Percentiles rank a stretch among this genome's conserved stretches.
Conservation (phyloP, 257 asterid genomes). For the Primulina huaijiensis region DNA sequence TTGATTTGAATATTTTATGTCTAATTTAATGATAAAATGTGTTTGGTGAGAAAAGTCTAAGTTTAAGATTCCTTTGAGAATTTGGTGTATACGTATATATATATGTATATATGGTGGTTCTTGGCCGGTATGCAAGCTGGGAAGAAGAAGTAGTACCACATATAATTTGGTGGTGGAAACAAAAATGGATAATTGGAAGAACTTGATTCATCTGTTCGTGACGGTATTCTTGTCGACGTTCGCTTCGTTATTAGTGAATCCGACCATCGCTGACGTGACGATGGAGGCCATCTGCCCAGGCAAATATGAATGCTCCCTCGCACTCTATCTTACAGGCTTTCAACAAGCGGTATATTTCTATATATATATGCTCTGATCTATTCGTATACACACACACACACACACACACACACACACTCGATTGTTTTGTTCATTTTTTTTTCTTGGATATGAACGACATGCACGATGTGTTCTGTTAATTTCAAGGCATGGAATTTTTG, state of each 20-base stretch:
- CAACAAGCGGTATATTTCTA: constrained; percentile 11
- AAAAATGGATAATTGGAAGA: constrained; percentile 8
- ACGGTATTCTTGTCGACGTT: constrained; percentile 4
- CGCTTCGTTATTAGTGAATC: neutral
- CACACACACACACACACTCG: too few relatives aligned
- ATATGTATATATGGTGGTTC: too few relatives aligned
- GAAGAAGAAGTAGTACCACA: neutral
- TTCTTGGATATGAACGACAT: too few relatives aligned
- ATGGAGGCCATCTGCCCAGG: constrained; percentile 16
- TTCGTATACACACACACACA: too few relatives aligned
- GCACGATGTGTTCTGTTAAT: too few relatives aligned
- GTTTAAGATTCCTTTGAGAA: neutral
- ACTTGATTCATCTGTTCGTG: constrained; percentile 10
- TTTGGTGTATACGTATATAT: neutral
- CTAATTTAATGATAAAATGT: neutral
- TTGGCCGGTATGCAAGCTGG: neutral
- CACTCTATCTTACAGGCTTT: constrained; percentile 12
- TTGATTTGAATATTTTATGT: too few relatives aligned
- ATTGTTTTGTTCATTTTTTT: too few relatives aligned
- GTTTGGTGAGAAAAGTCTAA: neutral
- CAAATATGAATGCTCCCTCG: constrained; percentile 13
- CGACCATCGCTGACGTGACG: constrained; percentile 15
- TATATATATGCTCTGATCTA: too few relatives aligned
- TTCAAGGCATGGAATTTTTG: too few relatives aligned
- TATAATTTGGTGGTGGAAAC: neutral